Base-by-base conservation (phyloP, 192 early-diverging fungal genomes). In the Spizellomyces punctatus region DNA sequence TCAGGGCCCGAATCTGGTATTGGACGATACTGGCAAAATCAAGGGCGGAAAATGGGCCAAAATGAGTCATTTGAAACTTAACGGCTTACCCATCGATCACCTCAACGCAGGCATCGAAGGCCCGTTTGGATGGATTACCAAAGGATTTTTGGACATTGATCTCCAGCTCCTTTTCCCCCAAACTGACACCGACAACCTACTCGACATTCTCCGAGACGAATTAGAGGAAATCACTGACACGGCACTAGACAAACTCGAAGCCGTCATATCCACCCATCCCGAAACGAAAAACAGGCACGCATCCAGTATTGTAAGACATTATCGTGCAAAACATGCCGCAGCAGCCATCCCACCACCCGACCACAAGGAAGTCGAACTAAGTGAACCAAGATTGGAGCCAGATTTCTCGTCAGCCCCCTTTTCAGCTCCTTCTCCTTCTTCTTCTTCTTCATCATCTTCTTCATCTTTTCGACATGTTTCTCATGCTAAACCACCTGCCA, bases 51-150 rank as follows among this genome's bases (percentile, higher is more conserved):
- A 76, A 42, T 84, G 82, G 82, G 73, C 61, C 8, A 84, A 86
- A 68, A 77, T 85, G 73, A 78, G 88, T 14, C 91, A 94, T 50
- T 79, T 94, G 44, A 91, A 92, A 75, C 86, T 98, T 12, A 93
- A 98, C 72, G 89, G 90, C 58, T 84, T 98, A 16, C 92, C 89
- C 61, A 95, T 98, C 21, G 92, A 94, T 70, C 95, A 96, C 76
- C 78, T 98, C 49, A 96, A 95, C 79, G 76, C 82, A 19, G 92
- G 93, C 14, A 85, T 91, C 9, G 84, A 85, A 44, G 96, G 96
- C 0, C 96, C 96, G 4, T 86, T 95, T 45, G 91, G 91, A 10
- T 98, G 96, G 96, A 94, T 98, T 69, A 93, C 90, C n/a, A 83
- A 86, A 5, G 95, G 95, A 5, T 89, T 84, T 7, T 83, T 99